These are phyloP conservation scores for Curvularia lunata DNA, from an alignment of 2,329 filamentous ascomycete species.

Conservation along the genomic window DNA sequence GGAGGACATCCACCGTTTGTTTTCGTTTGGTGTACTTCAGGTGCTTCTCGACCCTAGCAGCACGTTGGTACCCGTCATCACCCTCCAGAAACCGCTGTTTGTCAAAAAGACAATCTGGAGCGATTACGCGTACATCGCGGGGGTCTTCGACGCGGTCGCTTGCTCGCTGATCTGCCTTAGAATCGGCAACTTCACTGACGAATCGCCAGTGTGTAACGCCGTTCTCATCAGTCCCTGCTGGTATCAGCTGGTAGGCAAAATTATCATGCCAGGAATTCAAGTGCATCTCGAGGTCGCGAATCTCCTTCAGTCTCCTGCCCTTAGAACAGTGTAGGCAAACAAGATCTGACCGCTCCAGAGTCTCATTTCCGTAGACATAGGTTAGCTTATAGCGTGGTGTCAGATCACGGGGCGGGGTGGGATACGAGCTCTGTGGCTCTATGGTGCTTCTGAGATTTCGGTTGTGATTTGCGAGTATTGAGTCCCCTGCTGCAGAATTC, in stretches of 20 bases:
- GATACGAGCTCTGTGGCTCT: slow-evolving; percentile 9
- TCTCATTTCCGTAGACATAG: slow-evolving; percentile 24
- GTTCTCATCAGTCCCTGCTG: slow-evolving; percentile 15
- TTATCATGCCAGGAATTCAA: slow-evolving; percentile 45
- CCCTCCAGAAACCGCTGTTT: slow-evolving; percentile 44
- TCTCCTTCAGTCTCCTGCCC: slow-evolving; percentile 10
- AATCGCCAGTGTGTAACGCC: slow-evolving; percentile 27
- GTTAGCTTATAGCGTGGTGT: slow-evolving; percentile 24
- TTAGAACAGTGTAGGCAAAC: slow-evolving; percentile 30
- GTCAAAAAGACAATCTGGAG: slow-evolving; percentile 47
- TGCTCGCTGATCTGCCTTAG: slow-evolving; percentile 28
- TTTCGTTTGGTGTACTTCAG: slow-evolving; percentile 3
- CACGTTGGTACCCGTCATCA: slow-evolving; percentile 33
- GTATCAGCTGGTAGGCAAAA: slow-evolving; percentile 33
- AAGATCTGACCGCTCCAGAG: slow-evolving; percentile 12
- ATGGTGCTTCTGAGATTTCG: slow-evolving; percentile 12
- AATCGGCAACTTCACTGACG: slow-evolving; percentile 26
- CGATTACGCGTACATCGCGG: slow-evolving; percentile 40
- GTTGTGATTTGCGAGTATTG: slow-evolving; percentile 37
- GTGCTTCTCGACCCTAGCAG: slow-evolving; percentile 18
- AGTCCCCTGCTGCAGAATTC: slow-evolving; percentile 14
- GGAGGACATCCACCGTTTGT: not conserved
- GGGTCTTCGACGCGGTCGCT: slow-evolving; percentile 36
- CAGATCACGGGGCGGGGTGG: slow-evolving; percentile 14
- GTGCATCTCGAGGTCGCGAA: slow-evolving; percentile 46